phyloP scores from a whole-genome alignment of 2,329 filamentous ascomycete species.

The Rhinocladiella similis region DNA sequence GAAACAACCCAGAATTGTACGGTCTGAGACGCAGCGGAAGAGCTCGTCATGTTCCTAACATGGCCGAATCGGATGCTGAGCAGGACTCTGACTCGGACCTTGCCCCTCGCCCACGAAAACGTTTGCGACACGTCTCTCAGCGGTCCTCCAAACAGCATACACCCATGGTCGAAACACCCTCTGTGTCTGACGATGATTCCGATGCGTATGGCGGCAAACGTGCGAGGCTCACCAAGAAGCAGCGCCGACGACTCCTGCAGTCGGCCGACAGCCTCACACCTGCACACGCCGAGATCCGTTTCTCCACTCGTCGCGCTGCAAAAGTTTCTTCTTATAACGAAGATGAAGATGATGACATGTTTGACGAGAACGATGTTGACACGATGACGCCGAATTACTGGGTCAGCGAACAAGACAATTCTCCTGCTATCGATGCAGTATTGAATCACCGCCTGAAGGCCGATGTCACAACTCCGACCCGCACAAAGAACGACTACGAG shows the following conservation, averaged over 20 bases:
- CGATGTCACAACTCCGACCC: constrained; percentile 47
- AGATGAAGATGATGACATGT: constrained; percentile 61
- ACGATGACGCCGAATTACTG: constrained; percentile 69
- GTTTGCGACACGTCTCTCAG: constrained; percentile 55
- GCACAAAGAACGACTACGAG: constrained; percentile 75
- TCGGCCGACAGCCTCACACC: constrained; percentile 63
- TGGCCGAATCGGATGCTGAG: constrained; percentile 63
- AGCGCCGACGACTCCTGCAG: constrained; percentile 69
- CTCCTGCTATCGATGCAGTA: constrained; percentile 85
- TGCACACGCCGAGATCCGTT: constrained; percentile 77
- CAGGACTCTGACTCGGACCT: constrained; percentile 77
- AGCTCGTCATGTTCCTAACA: constrained; percentile 61
- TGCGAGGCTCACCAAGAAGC: constrained; percentile 71
- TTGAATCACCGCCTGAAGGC: constrained; percentile 81
- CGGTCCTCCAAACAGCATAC: constrained; percentile 52
- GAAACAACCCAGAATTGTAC: constrained; percentile 91
- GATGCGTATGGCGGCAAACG: constrained; percentile 77
- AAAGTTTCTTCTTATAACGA: constrained; percentile 71
- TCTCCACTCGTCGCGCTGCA: constrained; percentile 77
- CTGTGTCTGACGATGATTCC: constrained; percentile 66
- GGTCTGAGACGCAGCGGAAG: constrained; percentile 85
- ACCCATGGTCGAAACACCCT: constrained; percentile 45
- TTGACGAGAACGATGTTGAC: constrained; percentile 58
- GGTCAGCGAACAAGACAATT: constrained; percentile 67
- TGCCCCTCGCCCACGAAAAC: constrained; percentile 43